Base-by-base conservation (phyloP, 2,329 filamentous ascomycete genomes). In the Cercospora sp. region DNA sequence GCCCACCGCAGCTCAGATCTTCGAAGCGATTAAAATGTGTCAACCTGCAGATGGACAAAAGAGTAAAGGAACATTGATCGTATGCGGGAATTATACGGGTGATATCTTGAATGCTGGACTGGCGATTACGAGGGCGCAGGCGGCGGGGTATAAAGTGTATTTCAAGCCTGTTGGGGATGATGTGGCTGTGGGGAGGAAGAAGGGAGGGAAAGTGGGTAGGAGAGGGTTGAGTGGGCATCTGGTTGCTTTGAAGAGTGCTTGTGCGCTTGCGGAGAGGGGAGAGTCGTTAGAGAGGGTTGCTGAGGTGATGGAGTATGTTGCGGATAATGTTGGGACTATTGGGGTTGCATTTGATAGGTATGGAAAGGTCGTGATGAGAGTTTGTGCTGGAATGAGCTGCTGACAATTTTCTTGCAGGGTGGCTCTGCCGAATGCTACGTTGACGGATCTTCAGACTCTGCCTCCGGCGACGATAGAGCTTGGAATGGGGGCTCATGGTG, bases 401-500 rank as follows among this genome's bases (percentile, higher is more conserved):
- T 71, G 64, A 68, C 61, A 58, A 60, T 45, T 21, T 32, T 49
- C 51, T 30, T 65, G n/a, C 58, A 78, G 78, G 34, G 77, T 79
- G 8, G 77, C 78, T 26, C 66, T 79, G n/a, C 78, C 78, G 6
- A 79, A 79, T 57, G 85, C 86, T 2, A 88, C 85, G 0, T 80
- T 89, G 30, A 87, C 88, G 61, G 87, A 88, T 72, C 87, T 87
- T 72, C 87, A 89, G 71, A 81, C 79, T 16, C 81, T 89, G 2
- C 80, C 78, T 9, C 76, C 79, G 1, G 77, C 87, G 65, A 86
- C 87, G 66, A 77, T 89, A 40, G 88, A 89, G 75, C 81, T 90
- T n/a, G 88, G 89, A 3, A 89, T 88, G 24, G 88, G 89, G 0
- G 87, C 87, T 13, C 89, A 91, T 76, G 90, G 90, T 74, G 88